phyloP scores from a whole-genome alignment of 371 early-diverging fungal species.

The Mortierella sp. region DNA sequence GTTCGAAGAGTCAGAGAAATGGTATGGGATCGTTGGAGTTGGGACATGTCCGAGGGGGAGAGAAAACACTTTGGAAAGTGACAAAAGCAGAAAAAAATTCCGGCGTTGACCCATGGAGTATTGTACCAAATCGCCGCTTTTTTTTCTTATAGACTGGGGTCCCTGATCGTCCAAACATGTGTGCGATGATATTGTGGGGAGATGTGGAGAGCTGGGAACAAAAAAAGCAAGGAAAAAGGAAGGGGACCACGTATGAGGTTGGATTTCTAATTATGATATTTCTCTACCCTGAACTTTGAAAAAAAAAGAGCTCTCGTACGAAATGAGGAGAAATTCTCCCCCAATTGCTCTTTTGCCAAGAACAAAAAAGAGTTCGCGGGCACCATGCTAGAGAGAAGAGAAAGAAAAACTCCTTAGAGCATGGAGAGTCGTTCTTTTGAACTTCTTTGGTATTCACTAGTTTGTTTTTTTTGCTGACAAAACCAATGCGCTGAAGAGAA shows the following conservation, averaged over 20 bases:
- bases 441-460: not conserved
- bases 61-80: not conserved
- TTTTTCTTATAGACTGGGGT: not conserved
- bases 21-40: not conserved
- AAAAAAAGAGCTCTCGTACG: not conserved
- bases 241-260: not conserved
- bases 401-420: not conserved
- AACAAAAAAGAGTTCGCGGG: not conserved
- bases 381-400: not conserved
- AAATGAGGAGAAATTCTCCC: too few relatives aligned
- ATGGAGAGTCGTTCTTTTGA: not conserved
- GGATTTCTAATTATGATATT: too few relatives aligned
- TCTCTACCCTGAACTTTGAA: too few relatives aligned
- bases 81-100: not conserved
- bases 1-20: not conserved
- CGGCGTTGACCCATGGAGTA: not conserved
- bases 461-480: not conserved
- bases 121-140: not conserved
- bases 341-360: not conserved
- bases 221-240: not conserved
- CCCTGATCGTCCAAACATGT: constrained; percentile 12
- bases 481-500: not conserved
- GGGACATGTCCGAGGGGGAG: not conserved
- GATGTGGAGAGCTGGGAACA: constrained; percentile 1
- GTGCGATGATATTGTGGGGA: constrained; percentile 6